These are phyloP conservation scores for Psilocybe azurescens DNA, from an alignment of 768 basidiomycete genomes.

Conservation along the genomic window DNA sequence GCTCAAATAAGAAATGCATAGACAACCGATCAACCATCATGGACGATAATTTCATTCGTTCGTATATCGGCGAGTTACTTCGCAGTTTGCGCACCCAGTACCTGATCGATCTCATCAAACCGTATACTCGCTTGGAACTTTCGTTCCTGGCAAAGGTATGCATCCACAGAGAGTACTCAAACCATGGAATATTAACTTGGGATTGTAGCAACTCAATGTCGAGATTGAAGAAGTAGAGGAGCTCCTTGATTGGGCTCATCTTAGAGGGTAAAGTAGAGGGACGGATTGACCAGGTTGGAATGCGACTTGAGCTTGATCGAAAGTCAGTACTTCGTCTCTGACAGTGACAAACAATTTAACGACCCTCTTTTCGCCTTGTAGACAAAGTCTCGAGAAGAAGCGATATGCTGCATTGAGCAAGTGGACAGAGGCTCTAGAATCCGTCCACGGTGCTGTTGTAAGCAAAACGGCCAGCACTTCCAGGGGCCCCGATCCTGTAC, in stretches of 20 bases:
- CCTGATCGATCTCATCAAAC: constrained; percentile 96
- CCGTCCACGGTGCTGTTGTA: constrained; percentile 77
- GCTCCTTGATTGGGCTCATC: constrained; percentile 87
- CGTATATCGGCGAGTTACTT: constrained; percentile 96
- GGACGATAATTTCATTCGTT: constrained; percentile 92
- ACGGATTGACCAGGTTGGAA: constrained; percentile 94
- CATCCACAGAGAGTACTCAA: not conserved
- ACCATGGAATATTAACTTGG: not conserved
- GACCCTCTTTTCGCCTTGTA: constrained; percentile 30
- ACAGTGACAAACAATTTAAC: not conserved
- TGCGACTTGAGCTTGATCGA: constrained; percentile 88
- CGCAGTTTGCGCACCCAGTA: constrained; percentile 95
- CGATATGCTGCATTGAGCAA: constrained; percentile 81
- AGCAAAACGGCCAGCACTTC: constrained; percentile 63
- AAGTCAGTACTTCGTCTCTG: constrained; percentile 55
- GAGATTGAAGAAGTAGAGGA: constrained; percentile 91
- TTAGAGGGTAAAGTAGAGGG: constrained; percentile 98
- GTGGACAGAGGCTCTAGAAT: constrained; percentile 84
- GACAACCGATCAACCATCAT: constrained; percentile 96
- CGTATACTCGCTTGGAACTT: constrained; percentile 93
- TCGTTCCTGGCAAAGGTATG: constrained; percentile 89
- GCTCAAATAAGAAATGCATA: constrained; percentile 31
- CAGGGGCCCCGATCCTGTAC: constrained; percentile 40
- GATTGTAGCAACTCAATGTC: constrained; percentile 90
- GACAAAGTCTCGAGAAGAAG: constrained; percentile 87